Base-by-base conservation (phyloP, 164 flowering plant genomes). In the Saururus chinensis region DNA sequence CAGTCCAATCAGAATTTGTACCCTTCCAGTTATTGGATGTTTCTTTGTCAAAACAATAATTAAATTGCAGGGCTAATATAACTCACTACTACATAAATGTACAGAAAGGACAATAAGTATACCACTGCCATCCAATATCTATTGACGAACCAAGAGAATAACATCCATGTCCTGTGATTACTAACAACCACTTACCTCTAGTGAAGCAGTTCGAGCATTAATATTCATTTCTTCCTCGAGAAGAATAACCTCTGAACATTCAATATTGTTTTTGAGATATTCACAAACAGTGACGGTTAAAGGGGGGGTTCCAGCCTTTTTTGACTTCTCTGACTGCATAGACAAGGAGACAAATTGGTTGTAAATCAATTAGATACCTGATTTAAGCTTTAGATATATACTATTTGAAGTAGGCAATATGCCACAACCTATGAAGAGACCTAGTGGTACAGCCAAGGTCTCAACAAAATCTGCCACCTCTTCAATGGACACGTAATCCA, bases 241-340 rank as follows among this genome's bases (percentile, higher is more conserved):
- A 66, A 90, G 85, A 59, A 79, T 75, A 60, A 88, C 70, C 19
- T 82, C 82, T 21, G 71, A 68, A 69, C 64, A 54, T 60, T 76
- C 83, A 52, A 11, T 51, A 63, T 73, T 76, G 71, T 75, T 64
- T 74, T 73, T 87, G 71, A 93, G 72, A 64, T 81, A 82, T 37
- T 93, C 87, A 30, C 84, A 40, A 51, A 90, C 59, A 63, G 66
- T 66, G 56, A 81, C 74, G 40, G 86, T 70, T 54, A 90, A 59
- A 35, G 93, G 85, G 69, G 69, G 76, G 73, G 84, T 76, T 66
- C 98, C 96, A 70, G 92, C 81, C 66, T 79, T 86, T 57, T 88
- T 93, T 41, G 96, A 93, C 76, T 85, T 93, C 76, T 93, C 95
- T 63, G 97, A 89, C 97, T 92, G 74, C 71, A 76, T 53, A 62